These are phyloP conservation scores for Colletotrichum lentis DNA, from an alignment of 2,329 filamentous ascomycete species.

Conservation along the genomic window DNA sequence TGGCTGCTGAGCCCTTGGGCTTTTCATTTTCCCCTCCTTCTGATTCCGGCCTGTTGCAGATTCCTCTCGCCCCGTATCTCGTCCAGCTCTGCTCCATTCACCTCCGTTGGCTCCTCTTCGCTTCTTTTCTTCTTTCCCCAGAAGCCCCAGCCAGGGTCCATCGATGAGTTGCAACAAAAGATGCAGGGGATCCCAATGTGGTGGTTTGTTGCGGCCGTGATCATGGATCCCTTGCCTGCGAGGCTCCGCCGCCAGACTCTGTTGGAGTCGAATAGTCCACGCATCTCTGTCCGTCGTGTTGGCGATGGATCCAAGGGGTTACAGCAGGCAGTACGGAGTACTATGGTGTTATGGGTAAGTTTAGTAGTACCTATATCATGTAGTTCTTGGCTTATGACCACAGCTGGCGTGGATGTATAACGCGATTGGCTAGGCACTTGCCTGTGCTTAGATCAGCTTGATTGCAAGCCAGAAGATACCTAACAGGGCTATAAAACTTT, in stretches of 20 bases:
- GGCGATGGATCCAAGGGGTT: background rate
- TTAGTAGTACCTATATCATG: too few relatives aligned
- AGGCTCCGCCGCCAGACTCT: background rate
- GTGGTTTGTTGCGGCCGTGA: slow-evolving; percentile 21
- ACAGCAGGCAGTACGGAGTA: too few relatives aligned
- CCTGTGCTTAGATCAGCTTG: too few relatives aligned
- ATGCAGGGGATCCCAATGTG: slow-evolving; percentile 11
- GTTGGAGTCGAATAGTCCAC: background rate
- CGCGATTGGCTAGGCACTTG: too few relatives aligned
- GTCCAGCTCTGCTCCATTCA: background rate
- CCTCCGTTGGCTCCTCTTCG: slow-evolving; percentile 6
- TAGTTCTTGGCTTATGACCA: too few relatives aligned
- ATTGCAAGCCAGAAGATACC: too few relatives aligned
- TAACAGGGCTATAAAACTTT: too few relatives aligned
- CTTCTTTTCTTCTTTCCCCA: slow-evolving; percentile 1
- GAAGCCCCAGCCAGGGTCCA: background rate
- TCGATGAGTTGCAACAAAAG: background rate
- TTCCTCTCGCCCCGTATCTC: background rate
- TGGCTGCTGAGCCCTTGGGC: background rate
- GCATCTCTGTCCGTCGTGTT: slow-evolving; percentile 10
- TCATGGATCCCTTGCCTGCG: slow-evolving; percentile 27
- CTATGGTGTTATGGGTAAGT: too few relatives aligned
- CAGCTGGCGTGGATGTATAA: too few relatives aligned
- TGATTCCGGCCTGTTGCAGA: slow-evolving; percentile 15
- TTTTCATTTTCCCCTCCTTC: background rate